Evolutionary conservation across 805 yeast species (phyloP).

Genomic region (Lachancea meyersii): DNA sequence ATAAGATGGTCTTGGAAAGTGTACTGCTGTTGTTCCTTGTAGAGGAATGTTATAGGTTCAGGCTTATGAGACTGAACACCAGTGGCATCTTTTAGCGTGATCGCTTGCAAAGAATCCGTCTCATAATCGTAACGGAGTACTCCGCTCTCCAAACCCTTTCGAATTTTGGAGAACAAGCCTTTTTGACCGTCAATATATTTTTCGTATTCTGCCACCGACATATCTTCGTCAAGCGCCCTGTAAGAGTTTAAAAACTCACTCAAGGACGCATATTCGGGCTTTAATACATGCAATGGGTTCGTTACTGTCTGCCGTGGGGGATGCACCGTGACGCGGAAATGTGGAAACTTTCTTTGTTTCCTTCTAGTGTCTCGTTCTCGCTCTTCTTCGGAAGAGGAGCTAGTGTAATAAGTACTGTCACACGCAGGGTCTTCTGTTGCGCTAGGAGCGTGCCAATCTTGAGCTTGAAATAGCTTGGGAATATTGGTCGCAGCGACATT

Average conservation of each 20-base stretch:
- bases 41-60: constrained; percentile 41
- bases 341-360: constrained; percentile 21
- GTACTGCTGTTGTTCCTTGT: constrained; percentile 34
- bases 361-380: constrained; percentile 17
- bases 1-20: constrained; percentile 70
- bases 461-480: not conserved
- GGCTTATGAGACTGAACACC: constrained; percentile 36
- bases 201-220: constrained; percentile 54
- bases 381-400: constrained; percentile 28
- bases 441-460: not conserved
- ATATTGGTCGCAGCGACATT: not conserved
- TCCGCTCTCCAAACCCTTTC: constrained; percentile 41
- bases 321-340: constrained; percentile 31
- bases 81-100: constrained; percentile 39
- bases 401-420: constrained; percentile 26
- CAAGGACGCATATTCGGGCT: constrained; percentile 40
- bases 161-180: constrained; percentile 38
- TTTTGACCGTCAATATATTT: constrained; percentile 50
- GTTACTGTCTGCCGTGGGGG: constrained; percentile 46
- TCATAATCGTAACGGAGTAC: constrained; percentile 42
- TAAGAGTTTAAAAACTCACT: constrained; percentile 48
- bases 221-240: constrained; percentile 55
- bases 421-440: constrained; percentile 1
- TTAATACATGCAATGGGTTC: constrained; percentile 52
- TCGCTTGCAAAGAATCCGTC: constrained; percentile 35